Base-by-base conservation (phyloP, 257 asterid genomes). In the Rehmannia glutinosa region DNA sequence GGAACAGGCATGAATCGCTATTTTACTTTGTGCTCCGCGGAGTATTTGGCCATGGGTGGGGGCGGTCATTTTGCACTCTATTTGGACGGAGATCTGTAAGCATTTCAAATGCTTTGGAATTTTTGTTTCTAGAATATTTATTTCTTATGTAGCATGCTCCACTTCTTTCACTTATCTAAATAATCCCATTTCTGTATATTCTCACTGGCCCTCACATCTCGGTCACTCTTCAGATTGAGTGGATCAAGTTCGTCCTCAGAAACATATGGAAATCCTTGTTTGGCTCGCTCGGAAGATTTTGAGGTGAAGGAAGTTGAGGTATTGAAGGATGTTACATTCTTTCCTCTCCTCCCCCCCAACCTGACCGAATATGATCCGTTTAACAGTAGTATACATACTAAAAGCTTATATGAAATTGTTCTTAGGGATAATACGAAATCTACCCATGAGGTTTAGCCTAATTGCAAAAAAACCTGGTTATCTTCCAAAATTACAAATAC, bases 171-270 rank as follows among this genome's bases (percentile, higher is more conserved):
- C 68, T 25, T 56, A 20, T 60, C 19, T 35, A 25, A 21, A 64
- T 33, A 30, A 56, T 28, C 12, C 30, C 30, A 24, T 41, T 52
- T 25, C 27, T 24, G 47, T 68, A 20, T 7, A 35, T 43, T 33
- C 8, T 28, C 13, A 11, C 46, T 35, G 35, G 33, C 19, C 30
- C n/a, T 43, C 17, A 23, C 27, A 30, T 36, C 25, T 15, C 24
- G 50, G 2, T 51, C 45, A 35, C 51, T 5, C 56, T 43, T 25
- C 52, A 91, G 97, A 76, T 84, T 79, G 77, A 83, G 57, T 27
- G 98, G 98, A 73, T 87, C 97, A 27, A 93, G 98, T 77, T 87
- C 94, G 3, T 82, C 87, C 36, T 90, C 97, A 6, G 97, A 93
- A 79, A 93, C 98, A 50, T 90, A 84, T 51, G 92, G 86, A 55